Evolutionary conservation across 2,329 filamentous ascomycete genomes (phyloP).

Genomic region (Aspergillus persii): DNA sequence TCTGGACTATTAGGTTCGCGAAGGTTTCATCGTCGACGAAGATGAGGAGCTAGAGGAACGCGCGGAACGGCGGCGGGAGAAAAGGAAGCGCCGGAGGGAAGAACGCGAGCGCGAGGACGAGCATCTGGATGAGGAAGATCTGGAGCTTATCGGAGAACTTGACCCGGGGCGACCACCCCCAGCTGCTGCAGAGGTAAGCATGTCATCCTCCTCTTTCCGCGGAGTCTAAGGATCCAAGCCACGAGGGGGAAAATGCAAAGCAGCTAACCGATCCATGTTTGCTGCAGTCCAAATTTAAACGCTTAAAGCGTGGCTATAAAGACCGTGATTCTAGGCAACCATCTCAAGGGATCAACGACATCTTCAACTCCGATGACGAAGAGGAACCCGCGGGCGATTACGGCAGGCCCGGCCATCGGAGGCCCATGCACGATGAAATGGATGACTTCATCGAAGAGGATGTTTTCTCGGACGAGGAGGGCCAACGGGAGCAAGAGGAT

Average conservation of each 20-base stretch:
- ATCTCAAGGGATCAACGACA: conserved; percentile 77
- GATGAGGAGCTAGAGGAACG: conserved; percentile 75
- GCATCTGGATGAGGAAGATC: conserved; percentile 85
- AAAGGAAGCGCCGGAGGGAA: conserved; percentile 71
- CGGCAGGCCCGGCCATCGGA: conserved; percentile 47
- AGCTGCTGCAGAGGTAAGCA: conserved; percentile 65
- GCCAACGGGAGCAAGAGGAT: conserved; percentile 75
- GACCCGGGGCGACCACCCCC: conserved; percentile 68
- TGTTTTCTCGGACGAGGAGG: conserved; percentile 80
- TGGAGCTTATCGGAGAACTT: conserved; percentile 88
- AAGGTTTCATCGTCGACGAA: conserved; percentile 95
- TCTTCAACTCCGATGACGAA: conserved; percentile 94
- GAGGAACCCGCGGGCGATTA: conserved; percentile 56
- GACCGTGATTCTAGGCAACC: conserved; percentile 57
- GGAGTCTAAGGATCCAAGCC: background rate
- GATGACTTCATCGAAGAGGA: conserved; percentile 98
- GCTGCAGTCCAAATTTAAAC: conserved; percentile 82
- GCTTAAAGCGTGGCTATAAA: conserved; percentile 86
- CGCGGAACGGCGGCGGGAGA: conserved; percentile 60
- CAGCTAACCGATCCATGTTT: conserved; percentile 4
- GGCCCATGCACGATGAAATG: conserved; percentile 72
- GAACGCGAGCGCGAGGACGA: conserved; percentile 83
- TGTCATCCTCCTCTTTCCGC: background rate
- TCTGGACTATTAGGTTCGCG: conserved; percentile 63
- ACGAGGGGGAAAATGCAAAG: conserved; percentile 1